A percentile compares a stretch with the other conserved stretches of the same genome.
Evolutionary conservation across 1,284 basidiomycete species (phyloP).

Genomic region (Phenoliferia sp.): DNA sequence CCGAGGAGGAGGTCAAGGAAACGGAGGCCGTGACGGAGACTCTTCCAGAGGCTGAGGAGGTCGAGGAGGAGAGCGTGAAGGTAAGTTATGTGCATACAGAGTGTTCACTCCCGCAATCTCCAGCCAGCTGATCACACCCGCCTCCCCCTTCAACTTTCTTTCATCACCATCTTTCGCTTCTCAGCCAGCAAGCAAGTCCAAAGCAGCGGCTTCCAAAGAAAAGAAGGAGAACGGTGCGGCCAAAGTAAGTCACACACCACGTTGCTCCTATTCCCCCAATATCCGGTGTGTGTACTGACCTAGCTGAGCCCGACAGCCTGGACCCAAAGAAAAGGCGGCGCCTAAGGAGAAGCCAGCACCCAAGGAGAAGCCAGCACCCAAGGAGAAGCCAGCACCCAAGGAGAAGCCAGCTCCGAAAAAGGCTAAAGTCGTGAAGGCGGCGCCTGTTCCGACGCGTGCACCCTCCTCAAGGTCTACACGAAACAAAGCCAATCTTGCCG

Average conservation of each 20-base stretch:
- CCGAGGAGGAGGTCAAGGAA: neutral
- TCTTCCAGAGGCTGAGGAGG: neutral
- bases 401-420: neutral
- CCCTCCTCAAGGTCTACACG: neutral
- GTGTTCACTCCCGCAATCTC: too few relatives aligned
- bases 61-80: neutral
- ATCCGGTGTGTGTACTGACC: neutral
- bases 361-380: neutral
- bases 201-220: constrained; percentile 1
- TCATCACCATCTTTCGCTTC: constrained; percentile 12
- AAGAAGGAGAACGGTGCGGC: constrained; percentile 25
- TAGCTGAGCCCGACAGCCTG: neutral
- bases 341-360: neutral
- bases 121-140: neutral
- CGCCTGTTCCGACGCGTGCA: neutral
- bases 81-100: neutral
- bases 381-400: neutral
- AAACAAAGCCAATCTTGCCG: neutral
- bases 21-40: too few relatives aligned
- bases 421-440: neutral
- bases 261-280: constrained; percentile 10
- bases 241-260: constrained; percentile 11
- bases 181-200: constrained; percentile 18
- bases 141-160: neutral
- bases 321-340: neutral